Evolutionary conservation across 2,329 filamentous ascomycete species (phyloP).

Genomic region (Aspergillus thermomutatus): DNA sequence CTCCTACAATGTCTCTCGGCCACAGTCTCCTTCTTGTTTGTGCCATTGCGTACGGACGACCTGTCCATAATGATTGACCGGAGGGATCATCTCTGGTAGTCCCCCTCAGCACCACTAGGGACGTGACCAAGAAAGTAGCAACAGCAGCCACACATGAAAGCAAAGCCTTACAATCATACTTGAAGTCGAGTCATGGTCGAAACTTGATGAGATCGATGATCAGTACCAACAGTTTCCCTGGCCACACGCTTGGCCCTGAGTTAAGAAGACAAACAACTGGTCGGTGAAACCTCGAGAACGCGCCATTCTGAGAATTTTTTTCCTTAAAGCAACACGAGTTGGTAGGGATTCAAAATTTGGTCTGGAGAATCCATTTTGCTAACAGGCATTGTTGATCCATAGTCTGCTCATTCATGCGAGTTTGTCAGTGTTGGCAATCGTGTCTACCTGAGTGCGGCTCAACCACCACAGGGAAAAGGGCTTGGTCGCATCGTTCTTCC

Average conservation of each 20-base stretch:
- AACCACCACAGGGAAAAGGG: background rate
- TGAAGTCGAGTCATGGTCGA: background rate
- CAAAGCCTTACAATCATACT: background rate
- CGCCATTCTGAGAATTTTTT: background rate
- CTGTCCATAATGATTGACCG: background rate
- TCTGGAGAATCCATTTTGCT: background rate
- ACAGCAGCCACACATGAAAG: too few species aligned
- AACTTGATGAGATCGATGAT: background rate
- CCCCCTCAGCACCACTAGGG: background rate
- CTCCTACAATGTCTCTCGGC: background rate
- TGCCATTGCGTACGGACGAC: background rate
- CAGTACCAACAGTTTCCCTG: background rate
- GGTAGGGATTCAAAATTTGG: background rate
- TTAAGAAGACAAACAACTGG: background rate
- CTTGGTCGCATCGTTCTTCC: background rate
- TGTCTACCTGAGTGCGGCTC: background rate
- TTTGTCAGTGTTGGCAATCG: background rate
- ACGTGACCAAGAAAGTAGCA: background rate
- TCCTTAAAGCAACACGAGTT: background rate
- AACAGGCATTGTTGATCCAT: background rate
- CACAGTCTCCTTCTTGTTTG: background rate
- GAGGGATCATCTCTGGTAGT: background rate
- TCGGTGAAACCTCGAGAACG: background rate
- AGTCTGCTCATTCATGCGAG: background rate
- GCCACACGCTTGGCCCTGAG: background rate